A percentile compares a stretch with the other conserved stretches of the same genome.
phyloP scores from a whole-genome alignment of 371 early-diverging fungal species.

The Capillidium rhysosporum region DNA sequence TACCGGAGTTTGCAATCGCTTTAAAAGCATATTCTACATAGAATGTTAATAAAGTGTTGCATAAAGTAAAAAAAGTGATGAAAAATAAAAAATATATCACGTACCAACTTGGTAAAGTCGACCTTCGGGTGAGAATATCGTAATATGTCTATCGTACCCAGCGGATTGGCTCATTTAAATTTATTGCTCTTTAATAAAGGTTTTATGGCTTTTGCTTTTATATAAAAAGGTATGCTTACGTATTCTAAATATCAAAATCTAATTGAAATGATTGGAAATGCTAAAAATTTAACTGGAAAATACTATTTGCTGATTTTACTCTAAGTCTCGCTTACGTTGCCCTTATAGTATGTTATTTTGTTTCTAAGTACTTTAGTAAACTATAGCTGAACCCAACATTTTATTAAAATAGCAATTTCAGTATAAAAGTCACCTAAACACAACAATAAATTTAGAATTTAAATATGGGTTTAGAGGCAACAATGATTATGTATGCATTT shows the following conservation, averaged over 20 bases:
- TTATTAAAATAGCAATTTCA: neutral
- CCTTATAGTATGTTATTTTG: too few relatives aligned
- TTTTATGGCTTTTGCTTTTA: too few relatives aligned
- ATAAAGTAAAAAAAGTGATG: neutral
- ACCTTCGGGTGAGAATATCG: conserved; percentile 97
- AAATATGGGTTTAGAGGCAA: conserved; percentile 33
- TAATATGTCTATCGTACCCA: conserved; percentile 96
- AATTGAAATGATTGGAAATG: too few relatives aligned
- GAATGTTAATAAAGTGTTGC: neutral
- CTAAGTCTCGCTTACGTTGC: too few relatives aligned
- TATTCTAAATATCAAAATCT: too few relatives aligned
- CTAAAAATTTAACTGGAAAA: too few relatives aligned
- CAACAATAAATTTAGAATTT: conserved; percentile 1
- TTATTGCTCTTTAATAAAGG: neutral
- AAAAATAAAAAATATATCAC: conserved; percentile 7
- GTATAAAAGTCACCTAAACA: neutral
- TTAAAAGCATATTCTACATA: conserved; percentile 94
- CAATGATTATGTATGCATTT: conserved; percentile 32
- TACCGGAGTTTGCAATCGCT: conserved; percentile 86
- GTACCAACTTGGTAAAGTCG: conserved; percentile 96
- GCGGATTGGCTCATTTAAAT: conserved; percentile 51
- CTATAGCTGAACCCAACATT: neutral
- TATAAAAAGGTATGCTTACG: too few relatives aligned
- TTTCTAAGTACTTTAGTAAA: neutral
- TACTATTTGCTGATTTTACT: too few relatives aligned